phyloP scores from a whole-genome alignment of 202 grass and related monocot genomes.

The Setaria italica region DNA sequence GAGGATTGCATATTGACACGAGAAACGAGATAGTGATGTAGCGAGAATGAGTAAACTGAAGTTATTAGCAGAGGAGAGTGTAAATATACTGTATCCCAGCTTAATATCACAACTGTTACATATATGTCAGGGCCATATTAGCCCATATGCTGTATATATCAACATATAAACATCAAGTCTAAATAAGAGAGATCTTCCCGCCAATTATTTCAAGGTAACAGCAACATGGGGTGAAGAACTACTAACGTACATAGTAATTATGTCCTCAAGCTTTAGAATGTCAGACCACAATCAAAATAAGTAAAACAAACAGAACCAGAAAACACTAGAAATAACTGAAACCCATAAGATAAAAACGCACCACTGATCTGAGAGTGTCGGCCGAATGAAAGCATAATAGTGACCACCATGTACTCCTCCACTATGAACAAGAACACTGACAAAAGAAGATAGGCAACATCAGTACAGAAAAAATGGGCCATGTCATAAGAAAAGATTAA shows the following conservation, averaged over 20 bases:
- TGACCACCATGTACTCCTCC: conserved; percentile 97
- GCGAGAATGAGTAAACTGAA: neutral
- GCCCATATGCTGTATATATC: neutral
- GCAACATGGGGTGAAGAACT: neutral
- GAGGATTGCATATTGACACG: neutral
- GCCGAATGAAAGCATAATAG: conserved; percentile 93
- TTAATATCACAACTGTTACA: neutral
- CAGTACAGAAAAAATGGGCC: conserved; percentile 45
- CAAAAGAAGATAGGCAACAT: conserved; percentile 46
- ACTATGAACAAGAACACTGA: conserved; percentile 96
- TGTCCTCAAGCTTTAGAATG: conserved; percentile 4
- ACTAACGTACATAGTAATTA: neutral
- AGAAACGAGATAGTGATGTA: conserved; percentile 5
- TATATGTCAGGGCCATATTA: neutral
- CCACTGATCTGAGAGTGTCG: conserved; percentile 84
- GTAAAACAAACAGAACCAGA: conserved; percentile 14
- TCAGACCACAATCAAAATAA: neutral
- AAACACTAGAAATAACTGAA: conserved; percentile 34
- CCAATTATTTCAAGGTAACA: conserved; percentile 5
- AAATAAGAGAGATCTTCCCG: neutral
- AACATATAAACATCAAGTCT: neutral
- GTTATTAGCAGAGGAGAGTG: neutral
- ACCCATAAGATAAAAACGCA: conserved; percentile 44
- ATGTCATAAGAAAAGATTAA: conserved; percentile 16
- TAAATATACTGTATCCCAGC: neutral